Base-by-base conservation (phyloP, 1,284 basidiomycete genomes). In the Sanghuangporus sanghuang region DNA sequence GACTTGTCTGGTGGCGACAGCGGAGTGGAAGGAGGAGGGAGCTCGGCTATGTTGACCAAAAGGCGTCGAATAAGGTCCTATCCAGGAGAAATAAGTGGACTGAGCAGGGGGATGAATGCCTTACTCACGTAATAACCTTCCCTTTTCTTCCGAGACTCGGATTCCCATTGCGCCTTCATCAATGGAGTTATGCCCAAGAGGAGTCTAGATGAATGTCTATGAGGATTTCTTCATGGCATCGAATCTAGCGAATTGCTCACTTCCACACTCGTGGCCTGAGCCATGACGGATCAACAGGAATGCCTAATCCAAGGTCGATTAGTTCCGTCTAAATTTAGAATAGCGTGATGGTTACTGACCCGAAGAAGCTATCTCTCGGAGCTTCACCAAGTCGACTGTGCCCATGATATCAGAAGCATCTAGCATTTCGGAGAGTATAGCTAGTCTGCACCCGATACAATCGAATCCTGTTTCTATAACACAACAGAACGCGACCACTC, bases 181-280 rank as follows among this genome's bases (percentile, higher is more conserved):
- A 75, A 69, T 0, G 89, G 84, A 40, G 89, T 76, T 5, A 81
- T 81, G 18, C 86, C 85, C 57, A 90, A 77, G 53, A 90, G 75
- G 39, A 91, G 69, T 69, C 88, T 90, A 54, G n/a, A 38, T 23
- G 38, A 57, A 55, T 36, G 38, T 38, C 59, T 36, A 57, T 35
- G n/a, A 23, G 16, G 59, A 56, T 62, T 55, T 59, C 35, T 57
- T 62, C 11, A 36, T 8, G 35, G 6, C 16, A 53, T 52, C 7
- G 67, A 11, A 32, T 5, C 5, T 27, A 39, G 46, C 52, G 11
- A n/a, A 42, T 9, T 39, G 73, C 85, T 72, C 66, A 89, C 89
- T 84, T 87, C 89, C 89, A 91, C 68, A 89, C 78, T 58, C 86
- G 79, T 38, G 89, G 86, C 56, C 89, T 81, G 63, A 90, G 75